Base-by-base conservation (phyloP, 306 rosid species). In the Abrus precatorius region DNA sequence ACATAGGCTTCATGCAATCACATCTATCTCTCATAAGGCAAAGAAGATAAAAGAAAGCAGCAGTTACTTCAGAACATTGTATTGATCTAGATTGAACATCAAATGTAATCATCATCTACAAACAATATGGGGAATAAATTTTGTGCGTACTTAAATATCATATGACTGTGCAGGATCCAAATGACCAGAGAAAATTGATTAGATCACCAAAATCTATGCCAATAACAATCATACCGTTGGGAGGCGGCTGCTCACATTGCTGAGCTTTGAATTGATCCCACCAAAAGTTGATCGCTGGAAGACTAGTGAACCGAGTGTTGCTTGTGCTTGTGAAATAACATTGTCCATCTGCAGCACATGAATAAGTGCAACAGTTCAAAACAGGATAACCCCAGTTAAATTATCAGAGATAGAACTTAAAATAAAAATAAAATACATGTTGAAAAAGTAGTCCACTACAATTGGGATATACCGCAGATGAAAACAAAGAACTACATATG, bases 241-340 rank as follows among this genome's bases (percentile, higher is more conserved):
- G 29, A 92, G 93, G 63, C 97, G 95, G 78, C 95, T 86, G 85
- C 92, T 76, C 57, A 92, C 83, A n/a, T 92, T 92, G 83, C 93
- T 84, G 84, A 92, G 95, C 92, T 92, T 92, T 30, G 83, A 92
- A 71, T 90, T 92, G 84, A 92, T 89, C 59, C 97, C 97, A 7
- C 97, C 86, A 60, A 92, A 92, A 53, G 92, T 90, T 29, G 95
- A 92, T 52, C 97, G 93, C 74, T 90, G 97, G 80, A 86, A 71
- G 75, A 77, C 95, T 77, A 92, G 95, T 45, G 91, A 55, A 76
- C 95, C 97, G 0, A 92, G 87, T 59, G 97, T 92, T 47, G 95
- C 92, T 85, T 90, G 93, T 49, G 97, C 97, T 76, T 92, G 97
- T 20, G 97, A 92, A 76, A 92, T 90, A 59, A 90, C 95, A 34